Conservation (phyloP, 1,284 basidiomycete species). For the Boletus smithii region DNA sequence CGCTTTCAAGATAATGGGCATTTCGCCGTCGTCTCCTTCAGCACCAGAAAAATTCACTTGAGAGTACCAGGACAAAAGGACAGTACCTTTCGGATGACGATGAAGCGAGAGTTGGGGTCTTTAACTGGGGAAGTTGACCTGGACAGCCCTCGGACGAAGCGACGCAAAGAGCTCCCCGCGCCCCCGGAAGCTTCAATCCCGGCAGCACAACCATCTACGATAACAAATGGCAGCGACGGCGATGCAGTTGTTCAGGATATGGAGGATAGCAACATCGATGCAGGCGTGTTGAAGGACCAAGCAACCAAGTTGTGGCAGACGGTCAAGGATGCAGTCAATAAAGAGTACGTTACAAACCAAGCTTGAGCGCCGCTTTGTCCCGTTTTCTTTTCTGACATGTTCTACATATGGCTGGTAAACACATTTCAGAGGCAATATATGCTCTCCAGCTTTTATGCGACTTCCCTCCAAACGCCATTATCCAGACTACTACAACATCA, state of each 20-base stretch:
- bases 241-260: conserved; percentile 26
- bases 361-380: conserved; percentile 32
- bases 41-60: conserved; percentile 28
- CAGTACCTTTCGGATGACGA: conserved; percentile 41
- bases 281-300: conserved; percentile 36
- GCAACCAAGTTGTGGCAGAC: conserved; percentile 61
- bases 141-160: conserved; percentile 64
- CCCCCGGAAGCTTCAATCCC: conserved; percentile 26
- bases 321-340: conserved; percentile 74
- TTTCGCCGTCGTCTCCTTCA: conserved; percentile 29
- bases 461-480: conserved; percentile 77
- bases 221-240: conserved; percentile 31
- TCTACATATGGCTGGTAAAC: conserved; percentile 25
- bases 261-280: conserved; percentile 24
- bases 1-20: conserved; percentile 36
- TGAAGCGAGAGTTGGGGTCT: conserved; percentile 62
- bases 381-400: conserved; percentile 33
- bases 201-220: conserved; percentile 9
- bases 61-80: conserved; percentile 19
- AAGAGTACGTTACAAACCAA: conserved; percentile 66
- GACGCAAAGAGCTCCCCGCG: conserved; percentile 55
- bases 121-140: conserved; percentile 47
- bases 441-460: conserved; percentile 72
- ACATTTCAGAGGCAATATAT: conserved; percentile 54
- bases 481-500: conserved; percentile 85